Evolutionary conservation across 257 asterid species (phyloP).

Genomic region (Buddleja alternifolia): DNA sequence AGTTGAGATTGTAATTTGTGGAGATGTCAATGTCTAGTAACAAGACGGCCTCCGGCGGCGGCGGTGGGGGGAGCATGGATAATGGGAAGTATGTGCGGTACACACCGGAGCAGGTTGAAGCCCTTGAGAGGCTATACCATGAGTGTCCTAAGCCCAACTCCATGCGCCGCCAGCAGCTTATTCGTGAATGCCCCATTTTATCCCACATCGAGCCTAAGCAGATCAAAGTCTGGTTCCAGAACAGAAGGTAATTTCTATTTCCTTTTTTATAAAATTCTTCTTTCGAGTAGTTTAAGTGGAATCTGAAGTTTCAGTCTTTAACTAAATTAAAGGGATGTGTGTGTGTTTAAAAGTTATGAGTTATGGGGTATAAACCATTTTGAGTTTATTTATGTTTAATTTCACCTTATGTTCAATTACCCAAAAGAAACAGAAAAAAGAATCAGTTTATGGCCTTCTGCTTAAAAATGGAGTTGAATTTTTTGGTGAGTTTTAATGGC

Average conservation of each 20-base stretch:
- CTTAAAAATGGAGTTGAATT: not conserved
- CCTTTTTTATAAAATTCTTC: not conserved
- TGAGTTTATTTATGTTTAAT: not conserved
- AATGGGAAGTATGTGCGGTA: slow-evolving; percentile 83
- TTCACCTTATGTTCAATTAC: not conserved
- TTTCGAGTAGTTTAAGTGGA: not conserved
- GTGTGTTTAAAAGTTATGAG: not conserved
- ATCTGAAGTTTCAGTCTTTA: not conserved
- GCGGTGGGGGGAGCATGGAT: slow-evolving; percentile 47
- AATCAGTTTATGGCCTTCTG: not conserved
- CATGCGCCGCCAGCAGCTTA: slow-evolving; percentile 85
- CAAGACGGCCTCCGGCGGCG: slow-evolving; percentile 37
- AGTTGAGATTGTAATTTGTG: slow-evolving; percentile 21
- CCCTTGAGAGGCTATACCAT: slow-evolving; percentile 86
- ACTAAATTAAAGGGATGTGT: not conserved
- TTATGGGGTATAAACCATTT: not conserved
- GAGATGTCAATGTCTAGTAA: slow-evolving; percentile 70
- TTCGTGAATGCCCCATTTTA: slow-evolving; percentile 87
- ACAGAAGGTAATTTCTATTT: slow-evolving; percentile 57
- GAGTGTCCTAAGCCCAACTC: slow-evolving; percentile 94
- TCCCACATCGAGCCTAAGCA: slow-evolving; percentile 85
- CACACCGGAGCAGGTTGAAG: slow-evolving; percentile 93
- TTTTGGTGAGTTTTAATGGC: not conserved
- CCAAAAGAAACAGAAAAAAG: too few species aligned
- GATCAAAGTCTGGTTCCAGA: slow-evolving; percentile 96